A percentile compares a stretch with the other conserved stretches of the same genome.
Evolutionary conservation across 768 basidiomycete species (phyloP).

Genomic region (Phlegmacium glaucopus): DNA sequence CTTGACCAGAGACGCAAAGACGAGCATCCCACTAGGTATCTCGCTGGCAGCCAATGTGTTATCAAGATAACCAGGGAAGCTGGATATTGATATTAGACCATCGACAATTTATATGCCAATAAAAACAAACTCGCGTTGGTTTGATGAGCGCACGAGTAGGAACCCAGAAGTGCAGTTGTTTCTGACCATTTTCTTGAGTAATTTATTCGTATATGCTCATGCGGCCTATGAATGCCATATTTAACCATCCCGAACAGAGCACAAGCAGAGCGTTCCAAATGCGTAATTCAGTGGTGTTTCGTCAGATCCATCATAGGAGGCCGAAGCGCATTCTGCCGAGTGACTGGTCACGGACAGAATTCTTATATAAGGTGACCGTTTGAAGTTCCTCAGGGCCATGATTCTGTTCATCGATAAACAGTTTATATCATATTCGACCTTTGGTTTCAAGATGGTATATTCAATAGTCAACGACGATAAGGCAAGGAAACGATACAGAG

Average conservation of each 20-base stretch:
- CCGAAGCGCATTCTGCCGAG: slow-evolving; percentile 75
- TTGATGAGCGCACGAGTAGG: slow-evolving; percentile 85
- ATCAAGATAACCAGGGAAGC: slow-evolving; percentile 85
- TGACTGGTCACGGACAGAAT: too few species aligned
- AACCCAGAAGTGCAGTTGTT: slow-evolving; percentile 75
- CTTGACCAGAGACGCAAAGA: slow-evolving; percentile 82
- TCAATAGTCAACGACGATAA: too few species aligned
- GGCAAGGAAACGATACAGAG: too few species aligned
- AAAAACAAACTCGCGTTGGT: slow-evolving; percentile 64
- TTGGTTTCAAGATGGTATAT: too few species aligned
- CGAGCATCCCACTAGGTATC: slow-evolving; percentile 73
- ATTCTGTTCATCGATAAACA: too few species aligned
- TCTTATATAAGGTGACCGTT: too few species aligned
- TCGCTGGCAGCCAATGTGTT: slow-evolving; percentile 94
- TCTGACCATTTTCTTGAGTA: slow-evolving; percentile 28
- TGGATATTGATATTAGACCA: slow-evolving; percentile 19
- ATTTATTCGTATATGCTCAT: slow-evolving; percentile 67
- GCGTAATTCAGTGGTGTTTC: slow-evolving; percentile 54
- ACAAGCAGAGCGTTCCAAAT: slow-evolving; percentile 92
- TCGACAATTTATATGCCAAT: not conserved
- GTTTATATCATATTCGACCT: too few species aligned
- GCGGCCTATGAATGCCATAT: slow-evolving; percentile 91
- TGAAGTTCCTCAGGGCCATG: too few species aligned
- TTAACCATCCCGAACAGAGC: slow-evolving; percentile 87
- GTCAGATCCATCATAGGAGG: slow-evolving; percentile 38